Evolutionary conservation across 441 rosid species (phyloP), one percentile per base, ranked within the genome.

Genomic region (Viola pubescens): DNA sequence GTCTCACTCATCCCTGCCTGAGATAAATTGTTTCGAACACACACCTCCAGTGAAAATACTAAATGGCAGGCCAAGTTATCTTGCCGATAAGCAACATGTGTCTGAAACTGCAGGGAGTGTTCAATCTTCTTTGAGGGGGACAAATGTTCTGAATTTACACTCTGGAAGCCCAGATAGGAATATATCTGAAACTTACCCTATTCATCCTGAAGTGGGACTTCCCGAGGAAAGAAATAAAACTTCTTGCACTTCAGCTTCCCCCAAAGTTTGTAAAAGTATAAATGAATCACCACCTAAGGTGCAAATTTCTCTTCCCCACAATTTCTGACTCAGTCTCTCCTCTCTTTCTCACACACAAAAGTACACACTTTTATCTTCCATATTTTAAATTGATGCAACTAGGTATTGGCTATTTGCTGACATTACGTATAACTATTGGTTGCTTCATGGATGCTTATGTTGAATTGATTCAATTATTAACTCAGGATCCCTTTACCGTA

Each of bases 261-360:
- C 68, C 55, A 43, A 59, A 66, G 5, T 54, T 42, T 66, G 57
- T 59, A 69, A 57, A 61, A 48, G 12, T 64, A 41, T 59, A 61
- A 64, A 62, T 62, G 73, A 69, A 58, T 39, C 62, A 45, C 73
- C 78, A 34, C 64, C 62, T 48, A 72, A 79, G 84, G 86, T 84
- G 57, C 55, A 49, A 5, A 76, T 64, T 34, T 42, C 14, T 58
- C 64, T 26, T 26, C 34, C 2, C 34, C 34, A 26, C 60, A 49
- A 49, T 66, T 55, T 63, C 54, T 67, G 49, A 59, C 56, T 49
- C 60, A n/a, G 60, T 64, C 65, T 61, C 61, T 68, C 58, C 58
- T 37, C 37, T 14, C 48, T 19, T 48, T 14, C 59, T 13, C 63
- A 1, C 42, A 9, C 37, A 39, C 38, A 14, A 12, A 46, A 2